Evolutionary conservation across 352 stramenopile species (phyloP), one percentile per base, ranked within the genome.

Genomic region (Hyaloperonospora brassicae): DNA sequence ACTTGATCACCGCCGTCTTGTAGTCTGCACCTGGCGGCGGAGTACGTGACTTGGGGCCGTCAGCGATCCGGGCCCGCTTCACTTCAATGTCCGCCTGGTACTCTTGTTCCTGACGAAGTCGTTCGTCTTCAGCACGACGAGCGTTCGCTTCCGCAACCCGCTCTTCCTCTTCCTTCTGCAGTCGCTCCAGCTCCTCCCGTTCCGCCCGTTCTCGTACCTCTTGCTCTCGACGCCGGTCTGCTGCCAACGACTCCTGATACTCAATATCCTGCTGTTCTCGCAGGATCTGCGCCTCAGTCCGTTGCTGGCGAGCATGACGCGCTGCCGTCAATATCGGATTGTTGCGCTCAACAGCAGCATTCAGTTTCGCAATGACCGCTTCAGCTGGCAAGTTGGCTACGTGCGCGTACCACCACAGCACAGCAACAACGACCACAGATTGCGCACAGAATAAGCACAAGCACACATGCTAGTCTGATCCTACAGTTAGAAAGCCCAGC

Each of bases 241-340:
- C 88, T 43, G 81, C 74, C 6, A 98, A 71, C 5, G 93, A 89
- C 60, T 97, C 79, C 61, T 96, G 80, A 57, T 97, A 97, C 68
- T 97, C 93, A 24, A 58, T 61, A 73, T 98, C 90, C 64, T 98
- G 93, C 57, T 98, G 87, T 55, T 95, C 76, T 1, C 93, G 83
- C 4, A 98, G 66, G 30, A 90, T 66, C 46, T 86, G 71, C 46
- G 92, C 76, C 64, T 98, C 89, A 48, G 78, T 79, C 22, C 77
- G 72, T 53, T 89, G 82, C 45, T 87, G 79, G 2, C 78, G 76
- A 25, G 87, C 38, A 52, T 82, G 70, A n/a, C 83, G 83, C 25
- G 79, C 76, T 1, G 83, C 72, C 9, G 70, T 55, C 49, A 93
- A 71, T 40, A 88, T 71, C 62, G 87, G 78, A 52, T 85, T 87